Evolutionary conservation across 495 filamentous ascomycete genomes (phyloP).

Genomic region (Hyaloscypha finlandica): DNA sequence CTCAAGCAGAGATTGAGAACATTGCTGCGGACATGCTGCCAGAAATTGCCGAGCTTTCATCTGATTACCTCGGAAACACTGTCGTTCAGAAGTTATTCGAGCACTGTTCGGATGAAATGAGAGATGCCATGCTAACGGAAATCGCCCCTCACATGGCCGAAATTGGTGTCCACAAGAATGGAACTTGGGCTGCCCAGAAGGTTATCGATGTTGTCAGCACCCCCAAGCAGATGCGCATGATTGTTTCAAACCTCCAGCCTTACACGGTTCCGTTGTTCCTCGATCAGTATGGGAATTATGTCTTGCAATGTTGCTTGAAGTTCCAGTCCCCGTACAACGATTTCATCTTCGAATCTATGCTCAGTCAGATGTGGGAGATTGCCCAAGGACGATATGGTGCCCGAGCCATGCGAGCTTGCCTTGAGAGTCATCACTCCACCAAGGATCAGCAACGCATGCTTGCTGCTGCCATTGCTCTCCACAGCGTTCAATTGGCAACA

Average conservation of each 20-base stretch:
- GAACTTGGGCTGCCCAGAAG: slow-evolving; percentile 98
- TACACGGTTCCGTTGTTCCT: slow-evolving; percentile 91
- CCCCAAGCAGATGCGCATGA: slow-evolving; percentile 77
- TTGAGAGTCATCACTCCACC: slow-evolving; percentile 93
- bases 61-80: slow-evolving; percentile 96
- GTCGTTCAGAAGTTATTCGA: slow-evolving; percentile 99
- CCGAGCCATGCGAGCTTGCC: slow-evolving; percentile 92
- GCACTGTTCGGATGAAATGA: slow-evolving; percentile 85
- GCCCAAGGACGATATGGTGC: slow-evolving; percentile 92
- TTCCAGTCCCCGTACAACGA: slow-evolving; percentile 88
- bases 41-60: slow-evolving; percentile 91
- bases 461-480: slow-evolving; percentile 89
- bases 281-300: slow-evolving; percentile 98
- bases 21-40: slow-evolving; percentile 92
- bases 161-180: slow-evolving; percentile 98
- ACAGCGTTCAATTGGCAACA: slow-evolving; percentile 94
- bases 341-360: slow-evolving; percentile 97
- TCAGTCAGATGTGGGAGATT: slow-evolving; percentile 92
- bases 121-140: slow-evolving; percentile 86
- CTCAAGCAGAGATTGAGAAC: slow-evolving; percentile 83
- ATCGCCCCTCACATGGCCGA: slow-evolving; percentile 92
- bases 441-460: slow-evolving; percentile 96
- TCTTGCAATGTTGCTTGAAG: slow-evolving; percentile 91
- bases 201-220: slow-evolving; percentile 90
- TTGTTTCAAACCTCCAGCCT: slow-evolving; percentile 78